phyloP scores from a whole-genome alignment of 2,329 filamentous ascomycete genomes.

The Simplicillium sp. region DNA sequence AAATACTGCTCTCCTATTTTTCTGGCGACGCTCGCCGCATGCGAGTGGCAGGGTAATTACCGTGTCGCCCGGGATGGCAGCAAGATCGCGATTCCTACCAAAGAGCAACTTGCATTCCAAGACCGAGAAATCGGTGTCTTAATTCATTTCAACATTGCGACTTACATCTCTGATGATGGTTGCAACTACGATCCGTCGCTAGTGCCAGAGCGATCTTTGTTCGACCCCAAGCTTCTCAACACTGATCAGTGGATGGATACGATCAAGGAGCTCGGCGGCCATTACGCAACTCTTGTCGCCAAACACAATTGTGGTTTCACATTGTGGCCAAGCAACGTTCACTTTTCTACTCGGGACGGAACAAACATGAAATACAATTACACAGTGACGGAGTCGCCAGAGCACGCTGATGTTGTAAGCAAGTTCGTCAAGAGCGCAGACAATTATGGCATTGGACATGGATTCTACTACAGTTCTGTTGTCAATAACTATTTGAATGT shows the following conservation, averaged over 20 bases:
- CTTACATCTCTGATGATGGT: conserved; percentile 14
- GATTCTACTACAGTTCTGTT: conserved; percentile 19
- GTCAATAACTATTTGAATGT: conserved; percentile 20
- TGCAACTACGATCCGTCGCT: conserved; percentile 15
- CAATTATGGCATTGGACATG: conserved; percentile 15
- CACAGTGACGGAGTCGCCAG: conserved; percentile 15
- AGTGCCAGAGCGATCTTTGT: conserved; percentile 12
- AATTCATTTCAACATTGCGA: conserved; percentile 16
- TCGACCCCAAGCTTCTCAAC: conserved; percentile 12
- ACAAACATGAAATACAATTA: conserved; percentile 16
- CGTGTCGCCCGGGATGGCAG: conserved; percentile 10
- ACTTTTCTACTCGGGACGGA: conserved; percentile 13
- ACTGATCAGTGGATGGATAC: conserved; percentile 19
- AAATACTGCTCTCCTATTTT: too few species aligned
- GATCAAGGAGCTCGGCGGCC: conserved; percentile 14
- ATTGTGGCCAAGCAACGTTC: conserved; percentile 17
- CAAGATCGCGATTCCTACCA: conserved; percentile 15
- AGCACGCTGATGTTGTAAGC: conserved; percentile 14
- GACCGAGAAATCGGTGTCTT: conserved; percentile 15
- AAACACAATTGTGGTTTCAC: conserved; percentile 21
- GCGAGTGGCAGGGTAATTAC: too few species aligned
- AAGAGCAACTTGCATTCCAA: conserved; percentile 14
- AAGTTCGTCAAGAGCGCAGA: conserved; percentile 14
- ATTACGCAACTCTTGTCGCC: conserved; percentile 18
- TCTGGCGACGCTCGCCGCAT: too few species aligned